A percentile compares a stretch with the other conserved stretches of the same genome.
phyloP scores from a whole-genome alignment of 345 rosid species.

The Microthlaspi erraticum region DNA sequence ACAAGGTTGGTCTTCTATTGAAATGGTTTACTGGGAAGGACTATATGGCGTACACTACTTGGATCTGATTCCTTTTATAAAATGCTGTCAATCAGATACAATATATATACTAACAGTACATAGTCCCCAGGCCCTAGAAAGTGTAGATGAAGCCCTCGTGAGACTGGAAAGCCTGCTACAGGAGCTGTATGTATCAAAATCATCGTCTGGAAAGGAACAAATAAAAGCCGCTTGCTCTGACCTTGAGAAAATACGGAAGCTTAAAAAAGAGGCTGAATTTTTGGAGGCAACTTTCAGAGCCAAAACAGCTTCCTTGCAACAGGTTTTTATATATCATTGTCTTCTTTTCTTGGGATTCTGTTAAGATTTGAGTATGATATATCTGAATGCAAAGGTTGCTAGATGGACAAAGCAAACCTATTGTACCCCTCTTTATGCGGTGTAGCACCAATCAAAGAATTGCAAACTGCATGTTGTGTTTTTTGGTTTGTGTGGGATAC shows the following conservation, averaged over 20 bases:
- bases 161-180: constrained; percentile 86
- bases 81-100: constrained; percentile 25
- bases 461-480: constrained; percentile 8
- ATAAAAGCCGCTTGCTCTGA: constrained; percentile 97
- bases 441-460: constrained; percentile 14
- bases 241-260: constrained; percentile 96
- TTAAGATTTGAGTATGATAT: background rate
- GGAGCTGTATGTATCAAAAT: constrained; percentile 77
- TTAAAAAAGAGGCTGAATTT: constrained; percentile 97
- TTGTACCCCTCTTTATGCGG: constrained; percentile 1
- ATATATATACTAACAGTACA: constrained; percentile 26
- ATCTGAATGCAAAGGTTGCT: constrained; percentile 24
- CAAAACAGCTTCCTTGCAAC: constrained; percentile 84
- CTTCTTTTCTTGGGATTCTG: constrained; percentile 19
- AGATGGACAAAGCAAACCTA: constrained; percentile 31
- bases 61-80: constrained; percentile 17
- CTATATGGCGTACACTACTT: constrained; percentile 19
- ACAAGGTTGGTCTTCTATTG: constrained; percentile 60
- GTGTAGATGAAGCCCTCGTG: constrained; percentile 86
- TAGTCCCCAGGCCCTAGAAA: constrained; percentile 78
- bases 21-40: constrained; percentile 10
- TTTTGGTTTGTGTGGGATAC: constrained; percentile 21
- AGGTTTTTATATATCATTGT: constrained; percentile 52
- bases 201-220: constrained; percentile 83
- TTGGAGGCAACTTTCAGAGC: constrained; percentile 92